phyloP scores from a whole-genome alignment of 805 yeast genomes.

The Zygoascus flipseniorum region DNA sequence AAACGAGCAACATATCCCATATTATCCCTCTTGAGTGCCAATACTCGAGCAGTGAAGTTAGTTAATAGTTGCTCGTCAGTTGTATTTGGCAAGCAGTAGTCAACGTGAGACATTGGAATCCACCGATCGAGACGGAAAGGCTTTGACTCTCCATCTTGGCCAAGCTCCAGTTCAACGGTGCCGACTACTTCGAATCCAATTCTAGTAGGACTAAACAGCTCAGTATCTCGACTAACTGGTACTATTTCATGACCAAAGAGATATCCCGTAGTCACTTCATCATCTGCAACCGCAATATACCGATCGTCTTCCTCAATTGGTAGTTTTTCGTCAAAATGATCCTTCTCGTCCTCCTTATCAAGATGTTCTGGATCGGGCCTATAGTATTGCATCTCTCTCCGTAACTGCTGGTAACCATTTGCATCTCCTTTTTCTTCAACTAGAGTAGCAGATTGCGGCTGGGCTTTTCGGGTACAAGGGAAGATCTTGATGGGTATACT shows the following conservation, averaged over 20 bases:
- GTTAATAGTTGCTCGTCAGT: conserved; percentile 27
- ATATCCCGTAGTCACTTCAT: conserved; percentile 49
- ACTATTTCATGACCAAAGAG: conserved; percentile 55
- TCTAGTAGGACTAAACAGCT: not conserved
- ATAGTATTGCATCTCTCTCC: conserved; percentile 11
- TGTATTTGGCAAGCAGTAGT: conserved; percentile 38
- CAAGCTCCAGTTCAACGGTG: not conserved
- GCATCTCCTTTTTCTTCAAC: not conserved
- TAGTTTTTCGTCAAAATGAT: conserved; percentile 15
- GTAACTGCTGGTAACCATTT: conserved; percentile 1
- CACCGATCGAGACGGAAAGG: conserved; percentile 45
- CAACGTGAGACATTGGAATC: conserved; percentile 51
- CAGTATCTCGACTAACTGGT: conserved; percentile 22
- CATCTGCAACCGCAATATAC: conserved; percentile 28
- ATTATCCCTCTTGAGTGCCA: conserved; percentile 41
- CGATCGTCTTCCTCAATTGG: conserved; percentile 16
- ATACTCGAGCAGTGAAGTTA: conserved; percentile 39
- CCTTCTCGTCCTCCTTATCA: conserved; percentile 5
- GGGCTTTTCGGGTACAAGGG: conserved; percentile 15
- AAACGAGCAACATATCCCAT: conserved; percentile 53
- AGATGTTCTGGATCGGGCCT: conserved; percentile 1
- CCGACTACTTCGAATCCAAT: conserved; percentile 62
- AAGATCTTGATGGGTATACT: conserved; percentile 13
- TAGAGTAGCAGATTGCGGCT: not conserved
- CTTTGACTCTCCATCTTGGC: not conserved